Evolutionary conservation across 345 rosid genomes (phyloP).

Genomic region (Leavenworthia alabamica): DNA sequence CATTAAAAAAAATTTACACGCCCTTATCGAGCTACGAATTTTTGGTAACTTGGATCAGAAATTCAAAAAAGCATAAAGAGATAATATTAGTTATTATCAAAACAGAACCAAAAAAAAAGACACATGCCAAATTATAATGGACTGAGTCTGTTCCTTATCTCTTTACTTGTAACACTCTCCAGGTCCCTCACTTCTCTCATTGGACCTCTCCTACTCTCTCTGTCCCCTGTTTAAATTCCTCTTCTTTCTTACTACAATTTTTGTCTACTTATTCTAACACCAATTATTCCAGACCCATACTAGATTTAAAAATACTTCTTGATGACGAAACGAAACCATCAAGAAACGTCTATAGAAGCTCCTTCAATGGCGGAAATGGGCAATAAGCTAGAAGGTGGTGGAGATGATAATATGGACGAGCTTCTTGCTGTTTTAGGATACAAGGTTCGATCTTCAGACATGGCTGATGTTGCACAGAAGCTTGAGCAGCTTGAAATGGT

Average conservation of each 20-base stretch:
- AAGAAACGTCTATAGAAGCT: conserved; percentile 21
- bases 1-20: neutral
- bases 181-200: conserved; percentile 16
- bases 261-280: neutral
- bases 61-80: conserved; percentile 3
- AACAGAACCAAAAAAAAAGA: neutral
- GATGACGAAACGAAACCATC: conserved; percentile 51
- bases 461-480: conserved; percentile 82
- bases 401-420: conserved; percentile 72
- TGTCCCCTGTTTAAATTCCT: conserved; percentile 4
- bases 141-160: conserved; percentile 35
- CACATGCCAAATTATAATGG: conserved; percentile 34
- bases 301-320: neutral
- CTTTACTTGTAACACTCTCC: conserved; percentile 18
- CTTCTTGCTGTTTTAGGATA: conserved; percentile 69
- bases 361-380: conserved; percentile 18
- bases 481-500: conserved; percentile 78
- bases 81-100: neutral
- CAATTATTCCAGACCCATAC: neutral
- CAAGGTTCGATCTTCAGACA: conserved; percentile 71
- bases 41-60: conserved; percentile 26
- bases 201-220: conserved; percentile 14
- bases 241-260: neutral
- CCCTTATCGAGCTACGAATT: conserved; percentile 24
- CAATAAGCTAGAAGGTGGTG: conserved; percentile 32